Evolutionary conservation across 192 early-diverging fungal species (phyloP).

Genomic region (Linderina pennispora): DNA sequence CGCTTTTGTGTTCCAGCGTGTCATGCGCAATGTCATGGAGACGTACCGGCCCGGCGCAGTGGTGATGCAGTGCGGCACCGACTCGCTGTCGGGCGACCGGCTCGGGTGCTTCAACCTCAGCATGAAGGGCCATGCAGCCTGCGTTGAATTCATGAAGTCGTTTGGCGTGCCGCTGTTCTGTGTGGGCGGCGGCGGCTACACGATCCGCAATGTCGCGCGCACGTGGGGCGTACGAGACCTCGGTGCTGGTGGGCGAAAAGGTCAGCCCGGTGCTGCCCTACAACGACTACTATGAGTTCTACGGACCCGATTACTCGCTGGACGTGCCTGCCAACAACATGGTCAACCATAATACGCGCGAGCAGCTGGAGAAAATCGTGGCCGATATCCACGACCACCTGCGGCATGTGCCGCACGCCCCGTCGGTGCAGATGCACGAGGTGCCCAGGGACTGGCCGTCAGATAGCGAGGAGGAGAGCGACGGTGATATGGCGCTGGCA

Average conservation of each 20-base stretch:
- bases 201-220: conserved; percentile 91
- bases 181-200: conserved; percentile 95
- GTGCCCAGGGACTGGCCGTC: conserved; percentile 51
- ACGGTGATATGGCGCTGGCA: conserved; percentile 1
- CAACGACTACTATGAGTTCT: conserved; percentile 86
- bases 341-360: conserved; percentile 78
- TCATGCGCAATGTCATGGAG: conserved; percentile 83
- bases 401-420: conserved; percentile 57
- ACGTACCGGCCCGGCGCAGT: conserved; percentile 82
- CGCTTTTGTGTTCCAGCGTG: conserved; percentile 78
- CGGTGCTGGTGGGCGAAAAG: conserved; percentile 66
- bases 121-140: conserved; percentile 88
- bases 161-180: conserved; percentile 88
- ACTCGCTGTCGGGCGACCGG: conserved; percentile 87
- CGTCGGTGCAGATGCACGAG: conserved; percentile 77
- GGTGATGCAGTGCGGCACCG: conserved; percentile 91
- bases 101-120: conserved; percentile 92
- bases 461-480: conserved; percentile 15
- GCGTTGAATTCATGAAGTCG: conserved; percentile 86
- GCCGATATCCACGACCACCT: conserved; percentile 55
- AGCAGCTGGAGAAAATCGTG: conserved; percentile 75
- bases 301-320: conserved; percentile 82
- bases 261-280: conserved; percentile 63
- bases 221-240: conserved; percentile 92
- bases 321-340: conserved; percentile 81